These are phyloP conservation scores for Cryptosporidium ryanae DNA, from an alignment of 169 alveolate species.

Conservation along the genomic window DNA sequence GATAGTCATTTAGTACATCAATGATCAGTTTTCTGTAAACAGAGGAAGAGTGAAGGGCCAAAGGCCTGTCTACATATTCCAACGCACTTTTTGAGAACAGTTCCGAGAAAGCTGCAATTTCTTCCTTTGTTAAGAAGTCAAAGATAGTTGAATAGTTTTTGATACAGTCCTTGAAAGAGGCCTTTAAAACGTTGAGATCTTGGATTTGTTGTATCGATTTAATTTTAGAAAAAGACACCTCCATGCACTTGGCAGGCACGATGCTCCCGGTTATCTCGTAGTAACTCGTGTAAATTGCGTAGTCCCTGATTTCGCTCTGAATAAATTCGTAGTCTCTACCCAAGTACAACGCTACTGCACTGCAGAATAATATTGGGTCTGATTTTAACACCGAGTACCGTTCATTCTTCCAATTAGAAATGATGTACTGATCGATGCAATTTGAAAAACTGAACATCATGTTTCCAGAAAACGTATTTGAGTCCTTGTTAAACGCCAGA, in stretches of 20 bases:
- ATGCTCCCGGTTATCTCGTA: conserved; percentile 26
- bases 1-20: conserved; percentile 20
- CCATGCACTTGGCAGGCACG: conserved; percentile 34
- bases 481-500: conserved; percentile 1
- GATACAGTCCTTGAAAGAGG: conserved; percentile 25
- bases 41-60: conserved; percentile 50
- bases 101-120: not conserved
- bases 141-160: conserved; percentile 10
- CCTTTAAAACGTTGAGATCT: not conserved
- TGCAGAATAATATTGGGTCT: conserved; percentile 47
- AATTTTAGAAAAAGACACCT: conserved; percentile 7
- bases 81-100: conserved; percentile 9
- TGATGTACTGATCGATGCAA: conserved; percentile 46
- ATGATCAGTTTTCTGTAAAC: conserved; percentile 11
- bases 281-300: conserved; percentile 29
- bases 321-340: conserved; percentile 43
- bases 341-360: conserved; percentile 20
- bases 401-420: conserved; percentile 37
- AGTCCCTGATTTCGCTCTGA: conserved; percentile 23
- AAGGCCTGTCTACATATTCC: conserved; percentile 51
- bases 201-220: conserved; percentile 15
- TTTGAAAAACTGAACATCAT: conserved; percentile 40
- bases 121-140: conserved; percentile 32
- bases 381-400: conserved; percentile 46
- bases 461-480: not conserved